These are phyloP conservation scores for Sanghuangporus baumii DNA, from an alignment of 1,284 basidiomycete genomes.

Conservation along the genomic window DNA sequence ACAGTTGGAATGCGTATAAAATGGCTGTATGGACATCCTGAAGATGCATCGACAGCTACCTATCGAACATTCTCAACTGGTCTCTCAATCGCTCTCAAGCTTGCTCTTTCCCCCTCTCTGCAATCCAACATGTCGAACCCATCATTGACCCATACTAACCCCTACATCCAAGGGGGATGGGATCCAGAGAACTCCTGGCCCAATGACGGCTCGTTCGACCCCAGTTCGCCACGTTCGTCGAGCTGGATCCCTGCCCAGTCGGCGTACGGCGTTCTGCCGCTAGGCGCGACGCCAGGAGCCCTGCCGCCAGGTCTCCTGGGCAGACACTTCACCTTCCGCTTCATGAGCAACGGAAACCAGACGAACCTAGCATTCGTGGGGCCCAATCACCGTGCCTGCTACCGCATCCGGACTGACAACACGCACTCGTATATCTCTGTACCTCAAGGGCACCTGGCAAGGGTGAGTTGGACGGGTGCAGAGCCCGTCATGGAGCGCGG, in stretches of 20 bases:
- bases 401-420: slow-evolving; percentile 3
- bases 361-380: slow-evolving; percentile 6
- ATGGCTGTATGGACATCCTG: background rate
- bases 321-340: slow-evolving; percentile 12
- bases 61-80: background rate
- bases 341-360: slow-evolving; percentile 13
- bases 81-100: background rate
- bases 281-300: slow-evolving; percentile 7
- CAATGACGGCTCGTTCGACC: slow-evolving; percentile 5
- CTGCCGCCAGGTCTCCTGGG: slow-evolving; percentile 12
- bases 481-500: slow-evolving; percentile 4
- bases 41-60: background rate
- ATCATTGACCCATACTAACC: slow-evolving; percentile 8
- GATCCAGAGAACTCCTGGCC: slow-evolving; percentile 5
- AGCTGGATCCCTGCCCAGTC: slow-evolving; percentile 14
- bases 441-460: background rate
- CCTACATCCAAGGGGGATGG: slow-evolving; percentile 16
- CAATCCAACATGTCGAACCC: background rate
- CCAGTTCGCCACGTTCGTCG: background rate
- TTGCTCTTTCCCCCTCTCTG: background rate
- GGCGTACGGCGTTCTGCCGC: slow-evolving; percentile 9
- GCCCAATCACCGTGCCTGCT: slow-evolving; percentile 5
- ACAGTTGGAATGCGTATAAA: slow-evolving; percentile 4
- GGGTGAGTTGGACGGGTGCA: slow-evolving; percentile 4
- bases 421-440: slow-evolving; percentile 1